Conservation (phyloP, 2,329 filamentous ascomycete genomes). For the Neonectria coccinea region DNA sequence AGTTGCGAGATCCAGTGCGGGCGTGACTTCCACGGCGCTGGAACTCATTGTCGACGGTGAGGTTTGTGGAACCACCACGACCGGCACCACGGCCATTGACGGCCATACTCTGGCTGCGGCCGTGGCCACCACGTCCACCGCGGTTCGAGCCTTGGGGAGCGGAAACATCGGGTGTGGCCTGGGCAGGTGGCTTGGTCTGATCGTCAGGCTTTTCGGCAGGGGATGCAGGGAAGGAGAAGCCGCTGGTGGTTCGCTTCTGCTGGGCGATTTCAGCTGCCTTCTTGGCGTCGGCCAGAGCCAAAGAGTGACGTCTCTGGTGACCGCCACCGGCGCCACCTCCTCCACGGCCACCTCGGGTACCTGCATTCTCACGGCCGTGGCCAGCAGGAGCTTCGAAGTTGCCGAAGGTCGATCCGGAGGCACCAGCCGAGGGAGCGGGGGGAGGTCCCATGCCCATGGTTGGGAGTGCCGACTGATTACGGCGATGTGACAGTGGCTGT, state of each 20-base stretch:
- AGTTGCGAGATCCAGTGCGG: constrained; percentile 89
- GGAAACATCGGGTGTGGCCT: constrained; percentile 49
- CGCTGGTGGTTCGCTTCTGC: constrained; percentile 93
- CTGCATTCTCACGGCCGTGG: constrained; percentile 51
- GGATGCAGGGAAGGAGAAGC: constrained; percentile 89
- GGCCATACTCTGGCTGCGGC: constrained; percentile 93
- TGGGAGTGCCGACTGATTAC: constrained; percentile 96
- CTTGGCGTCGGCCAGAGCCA: constrained; percentile 94
- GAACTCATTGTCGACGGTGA: constrained; percentile 70
- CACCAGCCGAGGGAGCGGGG: constrained; percentile 91
- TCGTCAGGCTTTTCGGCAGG: constrained; percentile 71
- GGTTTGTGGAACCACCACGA: constrained; percentile 69
- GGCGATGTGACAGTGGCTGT: constrained; percentile 88
- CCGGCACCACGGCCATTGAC: constrained; percentile 76
- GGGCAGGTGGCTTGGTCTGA: constrained; percentile 54
- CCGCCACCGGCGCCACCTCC: constrained; percentile 76
- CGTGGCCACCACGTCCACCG: constrained; percentile 71
- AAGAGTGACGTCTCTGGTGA: constrained; percentile 92
- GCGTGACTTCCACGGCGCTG: constrained; percentile 84
- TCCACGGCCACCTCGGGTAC: constrained; percentile 76
- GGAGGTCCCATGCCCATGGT: constrained; percentile 91
- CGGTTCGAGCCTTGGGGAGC: constrained; percentile 59
- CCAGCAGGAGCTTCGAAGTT: constrained; percentile 75
- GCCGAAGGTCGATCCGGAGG: constrained; percentile 81
- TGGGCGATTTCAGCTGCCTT: constrained; percentile 97